Evolutionary conservation across 1,284 basidiomycete species (phyloP).

Genomic region (Ustilago crameri): DNA sequence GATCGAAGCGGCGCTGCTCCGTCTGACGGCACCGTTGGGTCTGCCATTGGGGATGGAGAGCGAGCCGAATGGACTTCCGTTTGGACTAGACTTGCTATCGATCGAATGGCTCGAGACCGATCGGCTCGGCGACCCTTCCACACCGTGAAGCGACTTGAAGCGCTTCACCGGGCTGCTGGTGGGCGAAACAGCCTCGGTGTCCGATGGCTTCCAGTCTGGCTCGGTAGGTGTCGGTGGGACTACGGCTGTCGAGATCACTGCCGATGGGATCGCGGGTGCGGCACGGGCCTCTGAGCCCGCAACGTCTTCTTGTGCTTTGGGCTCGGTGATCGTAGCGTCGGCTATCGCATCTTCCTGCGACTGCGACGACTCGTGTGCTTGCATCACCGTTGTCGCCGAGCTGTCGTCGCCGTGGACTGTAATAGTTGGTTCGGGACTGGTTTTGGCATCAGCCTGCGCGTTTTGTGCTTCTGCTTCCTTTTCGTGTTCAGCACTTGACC

Average conservation of each 20-base stretch:
- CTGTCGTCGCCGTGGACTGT: neutral
- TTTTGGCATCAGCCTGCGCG: neutral
- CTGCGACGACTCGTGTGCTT: neutral
- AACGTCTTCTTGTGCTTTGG: neutral
- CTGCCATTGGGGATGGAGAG: conserved; percentile 19
- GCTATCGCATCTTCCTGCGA: neutral
- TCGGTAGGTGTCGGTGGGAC: conserved; percentile 24
- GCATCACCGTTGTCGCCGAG: neutral
- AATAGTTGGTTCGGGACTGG: neutral
- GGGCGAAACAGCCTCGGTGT: conserved; percentile 12
- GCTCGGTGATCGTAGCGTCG: neutral
- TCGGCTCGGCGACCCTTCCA: conserved; percentile 9
- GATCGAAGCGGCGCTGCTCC: conserved; percentile 30
- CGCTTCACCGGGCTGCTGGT: conserved; percentile 17
- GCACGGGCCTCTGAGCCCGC: conserved; percentile 4
- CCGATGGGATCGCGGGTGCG: conserved; percentile 20
- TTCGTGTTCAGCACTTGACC: conserved; percentile 29
- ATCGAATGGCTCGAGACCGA: conserved; percentile 8
- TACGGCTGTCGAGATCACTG: conserved; percentile 11
- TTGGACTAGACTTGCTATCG: conserved; percentile 2
- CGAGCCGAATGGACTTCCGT: conserved; percentile 19
- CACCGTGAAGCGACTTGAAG: conserved; percentile 8
- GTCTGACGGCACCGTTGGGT: conserved; percentile 10
- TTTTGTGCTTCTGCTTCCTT: neutral
- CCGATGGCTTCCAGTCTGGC: conserved; percentile 6